A percentile compares a stretch with the other conserved stretches of the same genome.
These are phyloP conservation scores for Chrysopogon serrulatus DNA, from an alignment of 176 grass and related monocot genomes.

Conservation along the genomic window DNA sequence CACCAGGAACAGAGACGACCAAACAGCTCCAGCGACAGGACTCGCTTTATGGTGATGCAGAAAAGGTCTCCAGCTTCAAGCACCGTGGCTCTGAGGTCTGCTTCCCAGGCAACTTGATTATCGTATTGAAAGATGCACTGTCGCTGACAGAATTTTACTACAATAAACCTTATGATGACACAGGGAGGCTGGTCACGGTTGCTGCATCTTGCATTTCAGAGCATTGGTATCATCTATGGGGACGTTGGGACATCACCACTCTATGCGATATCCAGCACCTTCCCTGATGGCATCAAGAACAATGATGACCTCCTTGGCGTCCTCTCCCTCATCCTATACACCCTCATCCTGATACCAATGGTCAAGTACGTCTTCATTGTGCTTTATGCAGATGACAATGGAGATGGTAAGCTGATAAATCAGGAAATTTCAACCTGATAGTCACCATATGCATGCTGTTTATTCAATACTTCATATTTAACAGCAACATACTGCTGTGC, in stretches of 20 bases:
- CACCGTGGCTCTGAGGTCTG: slow-evolving; percentile 32
- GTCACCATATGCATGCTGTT: neutral
- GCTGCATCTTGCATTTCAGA: slow-evolving; percentile 63
- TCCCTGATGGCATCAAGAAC: slow-evolving; percentile 46
- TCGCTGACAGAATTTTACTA: neutral
- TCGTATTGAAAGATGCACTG: neutral
- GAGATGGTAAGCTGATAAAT: slow-evolving; percentile 46
- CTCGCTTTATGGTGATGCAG: slow-evolving; percentile 46
- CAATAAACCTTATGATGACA: neutral
- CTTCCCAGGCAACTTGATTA: neutral
- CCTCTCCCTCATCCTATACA: slow-evolving; percentile 79
- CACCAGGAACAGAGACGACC: neutral
- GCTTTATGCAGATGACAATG: slow-evolving; percentile 68
- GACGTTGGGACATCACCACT: slow-evolving; percentile 82
- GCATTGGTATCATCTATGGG: slow-evolving; percentile 69
- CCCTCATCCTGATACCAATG: slow-evolving; percentile 50
- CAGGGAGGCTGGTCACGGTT: slow-evolving; percentile 44
- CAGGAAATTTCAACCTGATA: neutral
- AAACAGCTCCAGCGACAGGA: slow-evolving; percentile 35
- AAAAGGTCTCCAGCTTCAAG: slow-evolving; percentile 36
- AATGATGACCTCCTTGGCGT: slow-evolving; percentile 48
- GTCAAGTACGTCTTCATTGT: slow-evolving; percentile 77
- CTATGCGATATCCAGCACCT: slow-evolving; percentile 59
- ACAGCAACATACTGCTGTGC: neutral
- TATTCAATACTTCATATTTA: neutral